These are phyloP conservation scores for Raffaelea ambrosiae DNA, from an alignment of 2,329 filamentous ascomycete species.

Conservation along the genomic window DNA sequence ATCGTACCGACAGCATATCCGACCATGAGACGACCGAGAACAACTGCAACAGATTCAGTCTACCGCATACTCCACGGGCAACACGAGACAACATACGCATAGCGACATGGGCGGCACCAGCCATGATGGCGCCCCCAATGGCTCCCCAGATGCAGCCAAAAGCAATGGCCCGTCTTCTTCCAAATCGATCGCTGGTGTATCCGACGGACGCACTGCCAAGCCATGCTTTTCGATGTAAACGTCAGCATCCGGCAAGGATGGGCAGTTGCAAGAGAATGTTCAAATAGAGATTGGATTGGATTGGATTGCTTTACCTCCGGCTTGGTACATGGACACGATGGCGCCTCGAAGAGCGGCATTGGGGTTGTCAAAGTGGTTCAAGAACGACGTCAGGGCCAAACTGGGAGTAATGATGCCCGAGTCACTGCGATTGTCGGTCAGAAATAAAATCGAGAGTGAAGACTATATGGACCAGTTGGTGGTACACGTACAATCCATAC, in stretches of 20 bases:
- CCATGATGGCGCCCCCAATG: slow-evolving; percentile 6
- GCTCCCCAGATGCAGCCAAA: slow-evolving; percentile 1
- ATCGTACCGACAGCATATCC: slow-evolving; percentile 30
- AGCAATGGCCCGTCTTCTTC: slow-evolving; percentile 1
- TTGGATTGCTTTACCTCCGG: background rate
- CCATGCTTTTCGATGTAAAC: background rate
- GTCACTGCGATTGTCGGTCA: background rate
- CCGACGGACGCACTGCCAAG: background rate
- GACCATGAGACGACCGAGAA: slow-evolving; percentile 25
- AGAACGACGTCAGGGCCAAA: background rate
- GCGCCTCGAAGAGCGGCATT: background rate
- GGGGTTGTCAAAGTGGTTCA: background rate
- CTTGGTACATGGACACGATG: background rate
- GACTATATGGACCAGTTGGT: background rate
- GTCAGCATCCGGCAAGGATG: no score
- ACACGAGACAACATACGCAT: slow-evolving; percentile 5
- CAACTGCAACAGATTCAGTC: slow-evolving; percentile 4
- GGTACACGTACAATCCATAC: background rate
- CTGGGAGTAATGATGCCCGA: background rate
- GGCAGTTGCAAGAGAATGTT: background rate
- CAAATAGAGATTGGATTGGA: background rate
- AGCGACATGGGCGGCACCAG: slow-evolving; percentile 8
- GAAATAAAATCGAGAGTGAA: background rate
- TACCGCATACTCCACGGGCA: no score
- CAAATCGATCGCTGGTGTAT: background rate